phyloP scores from a whole-genome alignment of 2,329 filamentous ascomycete species.

The Trichophyton mentagrophytes region DNA sequence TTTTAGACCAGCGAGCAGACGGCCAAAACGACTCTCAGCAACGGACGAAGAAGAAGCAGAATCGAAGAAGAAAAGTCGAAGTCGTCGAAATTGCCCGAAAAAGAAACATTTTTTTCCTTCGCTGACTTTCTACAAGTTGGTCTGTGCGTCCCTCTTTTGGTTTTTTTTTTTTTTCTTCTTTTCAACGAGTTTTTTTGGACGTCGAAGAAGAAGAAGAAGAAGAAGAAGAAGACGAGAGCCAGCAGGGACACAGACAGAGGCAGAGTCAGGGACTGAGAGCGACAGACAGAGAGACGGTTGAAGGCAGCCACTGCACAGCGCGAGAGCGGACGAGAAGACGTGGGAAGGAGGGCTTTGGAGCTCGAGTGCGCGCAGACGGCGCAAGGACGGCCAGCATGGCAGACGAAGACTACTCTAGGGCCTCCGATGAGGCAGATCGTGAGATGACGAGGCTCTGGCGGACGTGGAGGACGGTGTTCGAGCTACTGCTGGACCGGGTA shows the following conservation, averaged over 20 bases:
- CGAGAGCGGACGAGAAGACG: neutral
- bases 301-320: neutral
- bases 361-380: neutral
- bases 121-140: neutral
- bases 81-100: neutral
- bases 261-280: neutral
- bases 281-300: neutral
- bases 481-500: constrained; percentile 90
- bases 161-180: neutral
- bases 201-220: neutral
- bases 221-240: neutral
- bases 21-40: neutral
- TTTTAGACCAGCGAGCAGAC: neutral
- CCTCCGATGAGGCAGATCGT: constrained; percentile 28
- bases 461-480: constrained; percentile 81
- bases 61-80: neutral
- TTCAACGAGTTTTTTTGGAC: neutral
- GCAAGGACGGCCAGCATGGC: constrained; percentile 18
- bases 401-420: constrained; percentile 26
- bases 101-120: neutral
- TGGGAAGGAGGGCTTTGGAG: neutral
- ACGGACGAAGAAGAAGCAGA: neutral
- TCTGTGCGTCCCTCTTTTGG: neutral
- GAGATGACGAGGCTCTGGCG: constrained; percentile 66
- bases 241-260: neutral